Base-by-base conservation (phyloP, 805 yeast genomes). In the Ascoidea tarda region DNA sequence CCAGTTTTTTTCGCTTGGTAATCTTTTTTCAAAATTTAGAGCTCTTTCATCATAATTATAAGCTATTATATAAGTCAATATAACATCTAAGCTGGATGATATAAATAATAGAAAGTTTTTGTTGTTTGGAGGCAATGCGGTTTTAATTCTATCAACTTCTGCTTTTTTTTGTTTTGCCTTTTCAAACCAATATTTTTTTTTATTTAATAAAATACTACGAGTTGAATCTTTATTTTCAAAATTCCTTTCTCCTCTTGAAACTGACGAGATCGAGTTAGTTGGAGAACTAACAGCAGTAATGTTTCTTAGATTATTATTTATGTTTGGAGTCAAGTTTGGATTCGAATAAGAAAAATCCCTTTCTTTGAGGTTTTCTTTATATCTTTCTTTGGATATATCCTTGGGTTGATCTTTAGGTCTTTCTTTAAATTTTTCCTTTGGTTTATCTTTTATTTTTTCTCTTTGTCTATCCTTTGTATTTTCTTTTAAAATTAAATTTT, bases 151-250 rank as follows among this genome's bases (percentile, higher is more conserved):
- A 4, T 38, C 44, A 38, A 14, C 44, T 38, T 38, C 44, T 10
- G 14, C 14, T 38, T 38, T 38, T 38, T 14, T 38, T 38, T 38
- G 44, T 38, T 38, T 38, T 38, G 44, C 44, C 14, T 14, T 38
- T 38, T 38, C 44, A 38, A 14, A 38, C 44, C 44, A 38, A 38
- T 38, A 38, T 10, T 38, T 38, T 38, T 38, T 38, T 38, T 38
- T 38, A 38, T 38, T 38, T 38, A 38, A 38, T 38, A 38, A 38
- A 38, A 10, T 8, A 38, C 14, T 38, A 55, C 82, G 77, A 5
- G 97, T 78, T 6, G 89, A 82, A 44, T 89, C 80, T 55, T 75
- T 79, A 52, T 87, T 66, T 50, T 71, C 71, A 48, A 89, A 66
- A 46, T 71, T 67, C 58, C 72, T 73, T 54, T 80, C 70, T 60